A percentile compares a stretch with the other conserved stretches of the same genome.
These are phyloP conservation scores for Wickerhamomyces sp. DNA, from an alignment of 1,139 yeast species.

Conservation along the genomic window DNA sequence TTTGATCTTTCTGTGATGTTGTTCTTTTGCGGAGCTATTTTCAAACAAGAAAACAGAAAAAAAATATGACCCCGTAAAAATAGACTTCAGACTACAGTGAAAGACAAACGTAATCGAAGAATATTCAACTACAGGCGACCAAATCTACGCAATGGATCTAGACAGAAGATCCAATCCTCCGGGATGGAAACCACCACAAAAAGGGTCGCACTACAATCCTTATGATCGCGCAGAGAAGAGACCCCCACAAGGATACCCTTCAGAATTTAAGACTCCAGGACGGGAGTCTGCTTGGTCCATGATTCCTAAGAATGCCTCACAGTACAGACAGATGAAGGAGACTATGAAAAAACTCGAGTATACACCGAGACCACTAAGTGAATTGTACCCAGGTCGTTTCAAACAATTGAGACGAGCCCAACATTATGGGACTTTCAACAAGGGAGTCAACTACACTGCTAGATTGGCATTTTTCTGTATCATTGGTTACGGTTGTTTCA, in stretches of 20 bases:
- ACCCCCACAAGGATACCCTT: slow-evolving; percentile 83
- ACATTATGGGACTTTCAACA: slow-evolving; percentile 48
- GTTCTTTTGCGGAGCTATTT: too few species aligned
- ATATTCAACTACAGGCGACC: too few species aligned
- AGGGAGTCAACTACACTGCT: slow-evolving; percentile 49
- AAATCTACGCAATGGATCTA: slow-evolving; percentile 11
- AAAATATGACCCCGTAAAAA: too few species aligned
- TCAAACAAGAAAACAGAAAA: too few species aligned
- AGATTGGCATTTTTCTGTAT: slow-evolving; percentile 41
- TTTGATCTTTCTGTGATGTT: neutral
- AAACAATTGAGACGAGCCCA: slow-evolving; percentile 63
- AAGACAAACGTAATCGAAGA: slow-evolving; percentile 1
- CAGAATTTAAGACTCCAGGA: slow-evolving; percentile 62
- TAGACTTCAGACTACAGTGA: too few species aligned
- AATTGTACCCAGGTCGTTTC: slow-evolving; percentile 73
- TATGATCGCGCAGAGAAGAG: slow-evolving; percentile 73
- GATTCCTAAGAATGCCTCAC: slow-evolving; percentile 65
- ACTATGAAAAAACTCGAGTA: slow-evolving; percentile 70
- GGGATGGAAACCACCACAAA: slow-evolving; percentile 79
- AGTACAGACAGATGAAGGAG: slow-evolving; percentile 64
- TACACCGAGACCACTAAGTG: slow-evolving; percentile 74
- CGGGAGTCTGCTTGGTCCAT: slow-evolving; percentile 49
- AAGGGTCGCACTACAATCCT: slow-evolving; percentile 51
- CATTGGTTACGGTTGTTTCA: slow-evolving; percentile 57
- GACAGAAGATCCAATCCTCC: slow-evolving; percentile 72